These are phyloP conservation scores for Thelonectria rubi DNA, from an alignment of 2,329 filamentous ascomycete genomes.

Conservation along the genomic window DNA sequence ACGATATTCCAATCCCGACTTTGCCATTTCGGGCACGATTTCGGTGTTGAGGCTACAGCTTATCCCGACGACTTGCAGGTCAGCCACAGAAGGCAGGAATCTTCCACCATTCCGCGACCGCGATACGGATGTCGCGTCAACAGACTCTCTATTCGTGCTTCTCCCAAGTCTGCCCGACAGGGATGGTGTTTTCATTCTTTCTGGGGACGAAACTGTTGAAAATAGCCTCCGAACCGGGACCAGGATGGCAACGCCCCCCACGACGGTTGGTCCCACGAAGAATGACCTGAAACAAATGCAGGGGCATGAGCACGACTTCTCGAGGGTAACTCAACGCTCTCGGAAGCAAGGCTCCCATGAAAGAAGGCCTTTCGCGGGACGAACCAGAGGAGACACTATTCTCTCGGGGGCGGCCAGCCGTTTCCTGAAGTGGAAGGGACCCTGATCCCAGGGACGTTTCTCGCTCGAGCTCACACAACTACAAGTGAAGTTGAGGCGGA, in stretches of 20 bases:
- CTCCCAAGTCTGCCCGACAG: not conserved
- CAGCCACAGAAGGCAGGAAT: slow-evolving; percentile 1
- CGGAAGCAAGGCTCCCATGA: slow-evolving; percentile 13
- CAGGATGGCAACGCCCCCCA: slow-evolving; percentile 33
- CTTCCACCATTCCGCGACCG: not conserved
- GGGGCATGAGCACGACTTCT: slow-evolving; percentile 34
- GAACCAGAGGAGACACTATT: slow-evolving; percentile 20
- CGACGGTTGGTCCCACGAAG: slow-evolving; percentile 35
- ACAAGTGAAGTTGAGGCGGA: not conserved
- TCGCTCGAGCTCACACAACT: not conserved
- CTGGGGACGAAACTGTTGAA: slow-evolving; percentile 21
- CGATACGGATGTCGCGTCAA: not conserved
- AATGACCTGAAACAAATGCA: slow-evolving; percentile 42
- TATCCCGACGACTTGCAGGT: slow-evolving; percentile 14
- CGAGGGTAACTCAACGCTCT: slow-evolving; percentile 30
- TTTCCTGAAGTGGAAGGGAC: slow-evolving; percentile 5
- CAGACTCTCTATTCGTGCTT: slow-evolving; percentile 1
- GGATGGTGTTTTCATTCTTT: slow-evolving; percentile 11
- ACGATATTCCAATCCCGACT: slow-evolving; percentile 1
- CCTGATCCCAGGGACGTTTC: not conserved
- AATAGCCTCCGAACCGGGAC: slow-evolving; percentile 26
- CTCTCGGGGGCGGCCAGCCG: slow-evolving; percentile 1
- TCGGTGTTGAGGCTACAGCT: slow-evolving; percentile 10
- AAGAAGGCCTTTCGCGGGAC: slow-evolving; percentile 14
- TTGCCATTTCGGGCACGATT: slow-evolving; percentile 14